Conservation (phyloP, 192 early-diverging fungal genomes). For the Coemansia sp. region DNA sequence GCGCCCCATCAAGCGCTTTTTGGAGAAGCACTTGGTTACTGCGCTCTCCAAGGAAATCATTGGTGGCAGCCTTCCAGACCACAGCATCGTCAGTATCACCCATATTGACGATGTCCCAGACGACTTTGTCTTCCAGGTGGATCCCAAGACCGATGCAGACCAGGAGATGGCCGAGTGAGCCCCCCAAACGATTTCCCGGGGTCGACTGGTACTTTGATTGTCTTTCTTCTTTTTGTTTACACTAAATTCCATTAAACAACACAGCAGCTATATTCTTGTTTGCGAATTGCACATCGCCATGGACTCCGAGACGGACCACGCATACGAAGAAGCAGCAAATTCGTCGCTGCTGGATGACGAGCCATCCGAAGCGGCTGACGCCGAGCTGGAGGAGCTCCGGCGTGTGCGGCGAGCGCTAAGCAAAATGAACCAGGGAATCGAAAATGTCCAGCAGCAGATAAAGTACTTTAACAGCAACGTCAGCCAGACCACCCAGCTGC, state of each 20-base stretch:
- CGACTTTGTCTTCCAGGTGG: slow-evolving; percentile 42
- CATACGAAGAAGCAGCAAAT: neutral
- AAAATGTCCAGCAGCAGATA: slow-evolving; percentile 42
- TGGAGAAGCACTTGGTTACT: slow-evolving; percentile 85
- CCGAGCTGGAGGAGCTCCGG: slow-evolving; percentile 41
- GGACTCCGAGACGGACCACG: neutral
- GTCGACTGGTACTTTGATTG: too few relatives aligned
- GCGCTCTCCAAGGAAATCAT: slow-evolving; percentile 69
- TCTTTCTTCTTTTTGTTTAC: slow-evolving; percentile 12
- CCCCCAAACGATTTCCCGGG: too few relatives aligned
- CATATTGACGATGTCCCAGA: slow-evolving; percentile 18
- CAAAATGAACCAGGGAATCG: slow-evolving; percentile 48
- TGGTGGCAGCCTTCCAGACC: slow-evolving; percentile 58
- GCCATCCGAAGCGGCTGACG: neutral
- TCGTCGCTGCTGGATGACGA: neutral
- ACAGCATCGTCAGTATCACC: slow-evolving; percentile 52
- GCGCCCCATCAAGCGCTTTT: slow-evolving; percentile 81
- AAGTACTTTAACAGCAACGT: slow-evolving; percentile 56
- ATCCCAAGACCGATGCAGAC: slow-evolving; percentile 19
- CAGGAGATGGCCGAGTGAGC: slow-evolving; percentile 24
- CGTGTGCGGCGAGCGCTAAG: slow-evolving; percentile 35
- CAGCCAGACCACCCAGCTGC: slow-evolving; percentile 53
- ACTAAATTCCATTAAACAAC: too few relatives aligned
- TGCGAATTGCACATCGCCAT: neutral
- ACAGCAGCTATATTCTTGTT: too few relatives aligned